phyloP scores from a whole-genome alignment of 495 filamentous ascomycete genomes.

The Filosporella fistucella region DNA sequence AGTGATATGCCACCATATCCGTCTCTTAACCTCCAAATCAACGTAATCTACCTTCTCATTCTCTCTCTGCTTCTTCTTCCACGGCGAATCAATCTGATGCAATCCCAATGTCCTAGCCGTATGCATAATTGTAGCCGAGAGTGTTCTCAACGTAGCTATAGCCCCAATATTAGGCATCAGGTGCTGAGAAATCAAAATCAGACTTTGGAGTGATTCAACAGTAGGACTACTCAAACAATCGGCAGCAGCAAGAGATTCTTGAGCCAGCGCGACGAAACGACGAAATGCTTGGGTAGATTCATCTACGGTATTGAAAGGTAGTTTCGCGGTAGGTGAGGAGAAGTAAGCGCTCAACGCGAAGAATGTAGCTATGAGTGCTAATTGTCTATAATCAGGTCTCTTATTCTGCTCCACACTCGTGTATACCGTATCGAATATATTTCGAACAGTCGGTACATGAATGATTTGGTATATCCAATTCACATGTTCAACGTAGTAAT shows the following conservation, averaged over 20 bases:
- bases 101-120: constrained; percentile 5
- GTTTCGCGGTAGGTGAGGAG: not conserved
- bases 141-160: constrained; percentile 7
- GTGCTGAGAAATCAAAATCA: constrained; percentile 13
- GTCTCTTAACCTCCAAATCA: constrained; percentile 9
- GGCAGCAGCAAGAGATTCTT: constrained; percentile 8
- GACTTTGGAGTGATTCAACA: constrained; percentile 14
- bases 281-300: not conserved
- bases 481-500: constrained; percentile 7
- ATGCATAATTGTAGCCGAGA: not conserved
- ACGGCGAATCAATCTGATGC: constrained; percentile 12
- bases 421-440: constrained; percentile 7
- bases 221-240: constrained; percentile 9
- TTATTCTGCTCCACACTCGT: constrained; percentile 3
- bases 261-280: constrained; percentile 6
- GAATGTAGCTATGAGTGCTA: constrained; percentile 11
- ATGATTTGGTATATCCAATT: constrained; percentile 17
- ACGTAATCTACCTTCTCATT: constrained; percentile 11
- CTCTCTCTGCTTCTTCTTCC: constrained; percentile 9
- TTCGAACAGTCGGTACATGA: constrained; percentile 12
- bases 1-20: constrained; percentile 16
- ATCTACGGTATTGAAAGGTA: too few relatives aligned
- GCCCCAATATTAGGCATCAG: constrained; percentile 15
- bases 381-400: not conserved
- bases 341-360: constrained; percentile 13